A percentile compares a stretch with the other conserved stretches of the same genome.
phyloP scores from a whole-genome alignment of 345 rosid species.

The Hibiscus trionum region DNA sequence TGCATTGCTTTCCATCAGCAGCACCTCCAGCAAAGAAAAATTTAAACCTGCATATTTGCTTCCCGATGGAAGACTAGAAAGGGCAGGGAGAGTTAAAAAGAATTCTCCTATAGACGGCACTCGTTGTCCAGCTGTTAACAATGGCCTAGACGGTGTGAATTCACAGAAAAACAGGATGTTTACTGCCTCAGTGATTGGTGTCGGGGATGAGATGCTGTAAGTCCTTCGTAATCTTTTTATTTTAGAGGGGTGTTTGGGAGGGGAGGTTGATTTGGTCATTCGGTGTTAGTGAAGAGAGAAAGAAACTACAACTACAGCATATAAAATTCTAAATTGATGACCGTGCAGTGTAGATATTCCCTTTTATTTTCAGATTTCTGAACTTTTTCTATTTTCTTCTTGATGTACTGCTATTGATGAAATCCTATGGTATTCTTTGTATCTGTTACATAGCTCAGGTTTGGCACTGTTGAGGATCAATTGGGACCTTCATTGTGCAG shows the following conservation, averaged over 20 bases:
- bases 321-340: not conserved
- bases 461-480: constrained; percentile 88
- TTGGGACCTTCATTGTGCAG: constrained; percentile 62
- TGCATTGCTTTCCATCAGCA: constrained; percentile 45
- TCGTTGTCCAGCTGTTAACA: constrained; percentile 18
- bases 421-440: constrained; percentile 22
- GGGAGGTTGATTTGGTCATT: not conserved
- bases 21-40: constrained; percentile 39
- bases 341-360: not conserved
- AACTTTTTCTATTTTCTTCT: constrained; percentile 1
- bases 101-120: constrained; percentile 21
- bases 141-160: constrained; percentile 29
- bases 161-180: constrained; percentile 39
- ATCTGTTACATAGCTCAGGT: constrained; percentile 99
- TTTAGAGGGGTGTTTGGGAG: not conserved
- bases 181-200: constrained; percentile 62
- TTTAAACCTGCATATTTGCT: constrained; percentile 96
- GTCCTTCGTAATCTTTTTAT: constrained; percentile 22
- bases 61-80: constrained; percentile 90
- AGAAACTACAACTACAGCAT: not conserved
- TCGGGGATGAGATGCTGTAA: constrained; percentile 99
- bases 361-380: not conserved
- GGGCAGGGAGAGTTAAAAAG: constrained; percentile 93
- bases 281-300: not conserved
- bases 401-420: constrained; percentile 20